Evolutionary conservation across 2,329 filamentous ascomycete genomes (phyloP).

Genomic region (Tolypocladium nubicola): DNA sequence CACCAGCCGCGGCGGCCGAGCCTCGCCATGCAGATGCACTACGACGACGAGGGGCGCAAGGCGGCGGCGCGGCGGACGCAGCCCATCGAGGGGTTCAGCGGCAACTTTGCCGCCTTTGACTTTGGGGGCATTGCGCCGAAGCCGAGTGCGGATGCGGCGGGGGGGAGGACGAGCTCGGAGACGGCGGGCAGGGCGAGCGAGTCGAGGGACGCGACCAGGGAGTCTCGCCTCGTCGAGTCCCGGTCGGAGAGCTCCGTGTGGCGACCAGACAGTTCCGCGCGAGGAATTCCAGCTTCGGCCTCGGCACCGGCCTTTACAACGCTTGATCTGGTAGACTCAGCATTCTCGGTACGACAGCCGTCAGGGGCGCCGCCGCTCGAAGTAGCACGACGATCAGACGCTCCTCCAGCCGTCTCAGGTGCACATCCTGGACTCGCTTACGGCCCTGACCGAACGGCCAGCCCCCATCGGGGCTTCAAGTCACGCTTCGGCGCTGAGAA

Average conservation of each 20-base stretch:
- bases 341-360: not conserved
- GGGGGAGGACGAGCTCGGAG: not conserved
- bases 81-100: slow-evolving; percentile 21
- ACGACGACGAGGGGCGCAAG: slow-evolving; percentile 10
- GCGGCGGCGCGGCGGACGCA: slow-evolving; percentile 10
- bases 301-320: not conserved
- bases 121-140: slow-evolving; percentile 21
- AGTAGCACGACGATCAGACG: not conserved
- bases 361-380: not conserved
- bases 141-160: not conserved
- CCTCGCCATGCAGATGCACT: slow-evolving; percentile 33
- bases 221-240: not conserved
- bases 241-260: not conserved
- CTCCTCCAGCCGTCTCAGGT: not conserved
- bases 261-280: not conserved
- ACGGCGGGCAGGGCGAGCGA: not conserved
- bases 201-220: not conserved
- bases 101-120: slow-evolving; percentile 27
- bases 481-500: slow-evolving; percentile 13
- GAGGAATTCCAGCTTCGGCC: not conserved
- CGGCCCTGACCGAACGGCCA: not conserved
- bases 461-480: slow-evolving; percentile 9
- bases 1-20: slow-evolving; percentile 34
- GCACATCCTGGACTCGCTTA: not conserved
- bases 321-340: not conserved